Evolutionary conservation across 31 red algal genomes (phyloP).

Genomic region (Odonthalia washingtoniensis): DNA sequence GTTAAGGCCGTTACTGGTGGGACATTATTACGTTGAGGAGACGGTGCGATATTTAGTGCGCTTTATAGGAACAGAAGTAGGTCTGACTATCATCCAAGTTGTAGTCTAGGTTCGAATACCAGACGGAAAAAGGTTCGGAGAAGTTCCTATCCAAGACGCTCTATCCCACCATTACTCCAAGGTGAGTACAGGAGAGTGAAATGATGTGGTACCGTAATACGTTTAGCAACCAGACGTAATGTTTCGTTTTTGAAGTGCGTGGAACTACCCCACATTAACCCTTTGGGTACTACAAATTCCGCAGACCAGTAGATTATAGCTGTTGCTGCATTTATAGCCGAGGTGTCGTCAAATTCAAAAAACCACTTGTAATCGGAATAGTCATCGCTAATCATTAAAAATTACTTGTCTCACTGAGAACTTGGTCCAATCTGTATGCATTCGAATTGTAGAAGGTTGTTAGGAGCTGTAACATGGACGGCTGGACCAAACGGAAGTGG

Average conservation of each 20-base stretch:
- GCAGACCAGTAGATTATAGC: conserved; percentile 5
- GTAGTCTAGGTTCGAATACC: neutral
- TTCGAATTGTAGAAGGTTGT: neutral
- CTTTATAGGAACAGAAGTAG: conserved; percentile 28
- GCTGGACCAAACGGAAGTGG: neutral
- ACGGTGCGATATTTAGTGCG: neutral
- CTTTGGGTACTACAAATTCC: conserved; percentile 9
- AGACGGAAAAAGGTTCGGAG: neutral
- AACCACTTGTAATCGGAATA: conserved; percentile 8
- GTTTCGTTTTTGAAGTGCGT: conserved; percentile 10
- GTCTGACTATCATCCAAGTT: conserved; percentile 1
- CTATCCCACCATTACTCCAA: conserved; percentile 5
- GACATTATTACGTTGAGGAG: too few species aligned
- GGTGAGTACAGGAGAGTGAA: neutral
- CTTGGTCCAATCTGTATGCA: neutral
- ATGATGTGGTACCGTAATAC: neutral
- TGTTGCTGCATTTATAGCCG: neutral
- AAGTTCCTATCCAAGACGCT: neutral
- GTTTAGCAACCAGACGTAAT: neutral
- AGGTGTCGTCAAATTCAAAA: neutral
- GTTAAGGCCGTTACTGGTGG: too few species aligned
- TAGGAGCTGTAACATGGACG: neutral
- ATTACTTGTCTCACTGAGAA: neutral
- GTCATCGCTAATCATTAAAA: neutral
- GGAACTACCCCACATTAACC: neutral